These are phyloP conservation scores for Houttuynia cordata DNA, from an alignment of 164 flowering plant genomes.

Conservation along the genomic window DNA sequence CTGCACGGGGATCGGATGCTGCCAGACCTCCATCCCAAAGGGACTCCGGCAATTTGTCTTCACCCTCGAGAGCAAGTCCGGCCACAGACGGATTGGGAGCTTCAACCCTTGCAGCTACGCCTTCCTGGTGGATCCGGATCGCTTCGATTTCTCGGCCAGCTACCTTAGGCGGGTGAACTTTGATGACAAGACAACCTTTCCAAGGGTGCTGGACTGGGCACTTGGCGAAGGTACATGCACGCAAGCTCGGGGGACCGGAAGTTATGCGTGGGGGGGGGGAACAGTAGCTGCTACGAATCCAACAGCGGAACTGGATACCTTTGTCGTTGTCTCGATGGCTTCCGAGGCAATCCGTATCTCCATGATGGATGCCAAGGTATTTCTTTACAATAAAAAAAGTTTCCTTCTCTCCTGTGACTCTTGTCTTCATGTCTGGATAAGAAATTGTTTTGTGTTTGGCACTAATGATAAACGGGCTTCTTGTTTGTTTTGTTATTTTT, in stretches of 20 bases:
- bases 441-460: too few species aligned
- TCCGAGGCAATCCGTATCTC: slow-evolving; percentile 45
- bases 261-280: slow-evolving; percentile 12
- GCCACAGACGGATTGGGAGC: neutral
- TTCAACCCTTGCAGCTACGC: slow-evolving; percentile 4
- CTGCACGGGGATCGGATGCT: slow-evolving; percentile 6
- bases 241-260: neutral
- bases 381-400: neutral
- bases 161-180: neutral
- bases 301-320: slow-evolving; percentile 25
- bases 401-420: neutral
- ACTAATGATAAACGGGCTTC: too few species aligned
- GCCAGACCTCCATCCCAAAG: slow-evolving; percentile 1
- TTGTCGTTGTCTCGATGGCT: slow-evolving; percentile 36
- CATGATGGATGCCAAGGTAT: slow-evolving; percentile 3
- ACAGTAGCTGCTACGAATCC: slow-evolving; percentile 14
- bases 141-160: neutral
- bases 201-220: slow-evolving; percentile 34
- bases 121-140: slow-evolving; percentile 2
- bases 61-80: neutral
- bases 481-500: too few species aligned
- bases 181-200: neutral
- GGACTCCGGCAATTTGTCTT: neutral
- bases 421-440: neutral
- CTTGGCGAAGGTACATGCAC: slow-evolving; percentile 20